These are phyloP conservation scores for Nannizziopsis arthrosporioides DNA, from an alignment of 2,329 filamentous ascomycete species.

Conservation along the genomic window DNA sequence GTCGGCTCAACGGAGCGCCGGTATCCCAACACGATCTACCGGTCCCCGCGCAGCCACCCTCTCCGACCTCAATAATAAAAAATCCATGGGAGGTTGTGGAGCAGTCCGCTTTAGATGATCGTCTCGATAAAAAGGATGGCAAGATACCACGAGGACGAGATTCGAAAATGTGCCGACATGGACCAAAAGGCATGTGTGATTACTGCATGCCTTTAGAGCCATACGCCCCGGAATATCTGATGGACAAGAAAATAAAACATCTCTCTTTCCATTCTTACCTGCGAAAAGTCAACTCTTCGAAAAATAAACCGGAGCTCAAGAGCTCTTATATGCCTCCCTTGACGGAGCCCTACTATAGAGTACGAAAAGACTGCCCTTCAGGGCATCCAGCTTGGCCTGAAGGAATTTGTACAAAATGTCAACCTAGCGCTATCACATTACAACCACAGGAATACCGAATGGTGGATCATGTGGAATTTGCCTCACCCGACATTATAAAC, in stretches of 20 bases:
- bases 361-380: conserved; percentile 77
- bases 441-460: conserved; percentile 90
- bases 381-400: conserved; percentile 90
- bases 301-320: conserved; percentile 88
- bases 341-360: conserved; percentile 82
- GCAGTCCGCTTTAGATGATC: conserved; percentile 78
- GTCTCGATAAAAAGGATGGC: conserved; percentile 74
- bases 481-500: conserved; percentile 72
- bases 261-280: conserved; percentile 90
- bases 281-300: conserved; percentile 87
- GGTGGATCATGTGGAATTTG: conserved; percentile 97
- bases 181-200: conserved; percentile 96
- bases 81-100: conserved; percentile 89
- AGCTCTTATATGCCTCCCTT: conserved; percentile 94
- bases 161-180: conserved; percentile 83
- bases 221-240: conserved; percentile 76
- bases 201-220: conserved; percentile 97
- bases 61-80: conserved; percentile 53
- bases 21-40: conserved; percentile 41
- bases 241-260: conserved; percentile 98
- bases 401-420: conserved; percentile 95
- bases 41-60: conserved; percentile 45
- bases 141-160: conserved; percentile 71
- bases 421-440: conserved; percentile 89
- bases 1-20: conserved; percentile 30